Evolutionary conservation across 2,329 filamentous ascomycete species (phyloP).

Genomic region (Xylariaceae sp.): DNA sequence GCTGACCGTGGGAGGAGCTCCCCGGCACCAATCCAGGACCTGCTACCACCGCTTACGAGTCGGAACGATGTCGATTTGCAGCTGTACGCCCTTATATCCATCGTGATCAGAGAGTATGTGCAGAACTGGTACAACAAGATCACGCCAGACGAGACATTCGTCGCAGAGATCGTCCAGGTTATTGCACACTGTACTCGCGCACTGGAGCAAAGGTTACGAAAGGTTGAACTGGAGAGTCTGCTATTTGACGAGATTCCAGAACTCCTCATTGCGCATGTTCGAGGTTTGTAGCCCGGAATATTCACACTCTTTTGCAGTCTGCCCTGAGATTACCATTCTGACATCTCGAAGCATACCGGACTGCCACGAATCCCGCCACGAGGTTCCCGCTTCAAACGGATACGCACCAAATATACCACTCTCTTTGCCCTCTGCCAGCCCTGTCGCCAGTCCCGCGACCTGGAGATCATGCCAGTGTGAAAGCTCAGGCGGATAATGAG

Average conservation of each 20-base stretch:
- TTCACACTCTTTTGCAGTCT: background rate
- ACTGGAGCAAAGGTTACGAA: slow-evolving; percentile 77
- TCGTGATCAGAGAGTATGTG: slow-evolving; percentile 85
- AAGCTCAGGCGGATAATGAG: slow-evolving; percentile 70
- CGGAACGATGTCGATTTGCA: slow-evolving; percentile 91
- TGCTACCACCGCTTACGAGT: slow-evolving; percentile 87
- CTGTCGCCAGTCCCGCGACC: slow-evolving; percentile 68
- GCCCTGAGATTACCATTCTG: background rate
- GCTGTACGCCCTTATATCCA: slow-evolving; percentile 85
- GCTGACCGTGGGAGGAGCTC: slow-evolving; percentile 50
- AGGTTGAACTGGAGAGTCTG: slow-evolving; percentile 76
- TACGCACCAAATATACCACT: slow-evolving; percentile 71
- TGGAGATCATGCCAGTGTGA: slow-evolving; percentile 44
- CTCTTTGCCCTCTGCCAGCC: slow-evolving; percentile 73
- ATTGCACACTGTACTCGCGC: slow-evolving; percentile 88
- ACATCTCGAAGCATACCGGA: slow-evolving; percentile 60
- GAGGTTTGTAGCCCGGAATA: slow-evolving; percentile 49
- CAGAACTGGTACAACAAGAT: slow-evolving; percentile 91
- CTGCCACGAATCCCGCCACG: slow-evolving; percentile 54
- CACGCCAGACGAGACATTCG: slow-evolving; percentile 82
- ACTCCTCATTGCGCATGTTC: slow-evolving; percentile 72
- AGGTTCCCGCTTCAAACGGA: slow-evolving; percentile 57
- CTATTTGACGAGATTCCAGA: slow-evolving; percentile 83
- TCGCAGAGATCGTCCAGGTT: slow-evolving; percentile 81
- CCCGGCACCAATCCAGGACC: slow-evolving; percentile 64